Evolutionary conservation across 2,329 filamentous ascomycete species (phyloP).

Genomic region (Trichoderma asperellum): DNA sequence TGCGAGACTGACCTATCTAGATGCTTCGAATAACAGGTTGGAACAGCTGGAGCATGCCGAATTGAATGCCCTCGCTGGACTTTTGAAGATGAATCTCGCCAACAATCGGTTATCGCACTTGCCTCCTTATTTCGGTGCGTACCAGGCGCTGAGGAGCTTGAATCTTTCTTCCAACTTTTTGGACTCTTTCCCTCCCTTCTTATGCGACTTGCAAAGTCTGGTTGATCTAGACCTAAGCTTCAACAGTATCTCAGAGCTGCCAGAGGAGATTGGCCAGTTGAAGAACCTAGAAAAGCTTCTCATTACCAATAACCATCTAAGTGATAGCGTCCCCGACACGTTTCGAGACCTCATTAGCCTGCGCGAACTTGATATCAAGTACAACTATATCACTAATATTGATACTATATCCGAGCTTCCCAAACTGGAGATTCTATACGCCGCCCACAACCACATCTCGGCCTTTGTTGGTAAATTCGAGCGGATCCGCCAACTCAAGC

Average conservation of each 20-base stretch:
- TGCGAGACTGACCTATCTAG: slow-evolving; percentile 79
- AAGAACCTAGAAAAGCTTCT: slow-evolving; percentile 83
- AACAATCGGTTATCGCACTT: slow-evolving; percentile 86
- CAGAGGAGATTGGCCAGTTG: slow-evolving; percentile 76
- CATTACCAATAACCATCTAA: slow-evolving; percentile 92
- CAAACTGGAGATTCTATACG: slow-evolving; percentile 82
- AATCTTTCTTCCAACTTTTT: slow-evolving; percentile 95
- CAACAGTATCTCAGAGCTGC: slow-evolving; percentile 81
- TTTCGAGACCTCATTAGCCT: slow-evolving; percentile 76
- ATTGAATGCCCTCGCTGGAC: slow-evolving; percentile 71
- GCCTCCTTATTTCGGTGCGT: slow-evolving; percentile 81
- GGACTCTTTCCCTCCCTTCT: slow-evolving; percentile 79
- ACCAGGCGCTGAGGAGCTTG: slow-evolving; percentile 76
- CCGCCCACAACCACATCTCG: slow-evolving; percentile 91
- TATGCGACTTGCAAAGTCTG: slow-evolving; percentile 79
- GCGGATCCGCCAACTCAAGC: slow-evolving; percentile 77
- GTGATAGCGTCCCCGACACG: slow-evolving; percentile 71
- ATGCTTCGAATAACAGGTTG: slow-evolving; percentile 91
- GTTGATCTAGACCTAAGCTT: slow-evolving; percentile 97
- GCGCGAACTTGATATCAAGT: slow-evolving; percentile 91
- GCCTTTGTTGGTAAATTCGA: slow-evolving; percentile 89
- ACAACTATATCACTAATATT: slow-evolving; percentile 87
- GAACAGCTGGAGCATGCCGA: slow-evolving; percentile 86
- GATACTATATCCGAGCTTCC: slow-evolving; percentile 84
- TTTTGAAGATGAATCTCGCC: slow-evolving; percentile 88